Evolutionary conservation across 495 filamentous ascomycete species (phyloP).

Genomic region (Margaritispora aquatica): DNA sequence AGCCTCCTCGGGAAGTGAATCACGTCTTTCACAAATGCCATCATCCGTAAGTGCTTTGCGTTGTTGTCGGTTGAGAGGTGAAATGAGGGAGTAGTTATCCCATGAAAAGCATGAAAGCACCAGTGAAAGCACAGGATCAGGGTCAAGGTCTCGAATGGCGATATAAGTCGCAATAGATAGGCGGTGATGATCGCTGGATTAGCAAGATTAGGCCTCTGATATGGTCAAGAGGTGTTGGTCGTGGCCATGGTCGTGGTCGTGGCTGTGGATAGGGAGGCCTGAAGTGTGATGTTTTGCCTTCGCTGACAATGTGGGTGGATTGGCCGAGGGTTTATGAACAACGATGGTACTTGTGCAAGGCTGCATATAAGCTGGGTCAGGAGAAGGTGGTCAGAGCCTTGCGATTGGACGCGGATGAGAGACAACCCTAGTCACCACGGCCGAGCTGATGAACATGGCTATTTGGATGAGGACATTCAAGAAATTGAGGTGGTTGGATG

Average conservation of each 20-base stretch:
- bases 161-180: not conserved
- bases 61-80: not conserved
- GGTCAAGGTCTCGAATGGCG: not conserved
- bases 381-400: not conserved
- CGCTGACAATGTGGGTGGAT: not conserved
- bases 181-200: not conserved
- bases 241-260: too few species aligned
- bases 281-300: not conserved
- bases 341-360: not conserved
- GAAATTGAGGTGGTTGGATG: not conserved
- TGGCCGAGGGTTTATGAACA: not conserved
- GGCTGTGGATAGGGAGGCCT: not conserved
- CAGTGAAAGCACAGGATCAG: not conserved
- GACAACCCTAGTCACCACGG: not conserved
- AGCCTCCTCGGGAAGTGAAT: not conserved
- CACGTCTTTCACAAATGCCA: not conserved
- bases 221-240: too few species aligned
- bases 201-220: not conserved
- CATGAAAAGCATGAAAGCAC: not conserved
- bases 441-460: not conserved
- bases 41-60: not conserved
- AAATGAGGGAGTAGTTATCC: not conserved
- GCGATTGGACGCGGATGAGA: not conserved
- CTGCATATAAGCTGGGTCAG: not conserved
- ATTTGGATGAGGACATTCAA: not conserved